These are phyloP conservation scores for Aspergillus aculeatus DNA, from an alignment of 2,329 filamentous ascomycete genomes.

Conservation along the genomic window DNA sequence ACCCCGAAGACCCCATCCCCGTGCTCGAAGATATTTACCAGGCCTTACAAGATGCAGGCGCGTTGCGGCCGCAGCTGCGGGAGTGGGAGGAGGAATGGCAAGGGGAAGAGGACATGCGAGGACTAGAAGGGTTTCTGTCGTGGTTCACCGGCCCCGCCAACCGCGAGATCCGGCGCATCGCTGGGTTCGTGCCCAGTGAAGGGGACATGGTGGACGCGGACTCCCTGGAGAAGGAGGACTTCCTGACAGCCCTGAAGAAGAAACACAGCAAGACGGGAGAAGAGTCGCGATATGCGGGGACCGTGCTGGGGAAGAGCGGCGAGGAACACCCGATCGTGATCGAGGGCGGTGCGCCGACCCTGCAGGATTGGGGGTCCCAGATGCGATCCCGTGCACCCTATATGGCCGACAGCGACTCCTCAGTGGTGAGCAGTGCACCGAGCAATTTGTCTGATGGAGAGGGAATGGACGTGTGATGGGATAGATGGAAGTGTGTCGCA, in stretches of 20 bases:
- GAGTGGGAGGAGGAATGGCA: conserved; percentile 67
- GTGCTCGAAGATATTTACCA: conserved; percentile 77
- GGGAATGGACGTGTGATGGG: conserved; percentile 36
- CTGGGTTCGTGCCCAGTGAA: conserved; percentile 64
- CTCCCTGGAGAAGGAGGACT: conserved; percentile 65
- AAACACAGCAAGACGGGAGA: conserved; percentile 89
- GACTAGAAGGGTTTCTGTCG: conserved; percentile 72
- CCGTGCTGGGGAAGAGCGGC: conserved; percentile 70
- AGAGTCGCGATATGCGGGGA: conserved; percentile 81
- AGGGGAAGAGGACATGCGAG: conserved; percentile 72
- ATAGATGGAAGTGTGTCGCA: neutral
- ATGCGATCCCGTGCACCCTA: conserved; percentile 32
- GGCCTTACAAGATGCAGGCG: conserved; percentile 78
- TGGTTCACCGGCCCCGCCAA: conserved; percentile 77
- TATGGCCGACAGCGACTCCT: conserved; percentile 34
- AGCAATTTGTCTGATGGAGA: conserved; percentile 41
- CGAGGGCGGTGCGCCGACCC: conserved; percentile 71
- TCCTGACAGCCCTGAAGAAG: conserved; percentile 76
- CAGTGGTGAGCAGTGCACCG: conserved; percentile 41
- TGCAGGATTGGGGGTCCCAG: conserved; percentile 62
- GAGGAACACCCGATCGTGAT: conserved; percentile 72
- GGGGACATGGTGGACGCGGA: conserved; percentile 50
- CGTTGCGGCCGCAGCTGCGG: conserved; percentile 67
- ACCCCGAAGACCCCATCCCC: conserved; percentile 61
- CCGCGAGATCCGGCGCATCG: conserved; percentile 77